A percentile compares a stretch with the other conserved stretches of the same genome.
phyloP scores from a whole-genome alignment of 179 eudicot species.

The Beta corolliflora region DNA sequence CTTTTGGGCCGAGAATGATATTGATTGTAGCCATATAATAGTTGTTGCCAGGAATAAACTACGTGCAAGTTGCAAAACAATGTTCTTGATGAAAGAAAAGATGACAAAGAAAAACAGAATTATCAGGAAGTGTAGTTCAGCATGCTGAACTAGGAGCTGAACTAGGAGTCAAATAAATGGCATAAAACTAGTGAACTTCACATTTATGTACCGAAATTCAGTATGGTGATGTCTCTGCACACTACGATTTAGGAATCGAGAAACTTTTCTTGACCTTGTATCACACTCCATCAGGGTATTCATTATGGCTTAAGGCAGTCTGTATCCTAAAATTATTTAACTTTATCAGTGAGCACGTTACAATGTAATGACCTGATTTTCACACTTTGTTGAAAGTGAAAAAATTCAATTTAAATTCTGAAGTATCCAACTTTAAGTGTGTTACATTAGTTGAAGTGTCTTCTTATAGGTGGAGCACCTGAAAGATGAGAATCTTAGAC shows the following conservation, averaged over 20 bases:
- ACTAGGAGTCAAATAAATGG: no score
- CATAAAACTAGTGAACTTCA: not conserved
- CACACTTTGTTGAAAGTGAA: no score
- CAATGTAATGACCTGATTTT: no score
- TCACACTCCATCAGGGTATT: not conserved
- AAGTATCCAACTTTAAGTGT: not conserved
- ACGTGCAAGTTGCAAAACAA: not conserved
- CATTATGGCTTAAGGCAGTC: not conserved
- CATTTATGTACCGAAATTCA: not conserved
- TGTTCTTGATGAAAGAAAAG: no score
- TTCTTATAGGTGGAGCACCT: conserved; percentile 53
- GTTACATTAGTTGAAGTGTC: not conserved
- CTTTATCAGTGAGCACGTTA: no score
- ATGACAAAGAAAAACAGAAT: no score
- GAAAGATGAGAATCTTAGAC: conserved; percentile 48
- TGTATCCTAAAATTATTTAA: not conserved
- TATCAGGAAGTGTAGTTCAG: no score
- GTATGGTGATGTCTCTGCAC: not conserved
- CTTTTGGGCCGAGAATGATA: not conserved
- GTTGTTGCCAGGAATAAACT: not conserved
- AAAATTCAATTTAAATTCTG: no score
- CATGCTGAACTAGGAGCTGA: no score
- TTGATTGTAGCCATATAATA: not conserved
- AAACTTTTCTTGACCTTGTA: not conserved
- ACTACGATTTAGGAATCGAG: not conserved